Percentiles rank a stretch among this genome's conserved stretches.
Conservation (phyloP, 208 protist genomes). For the Kentomonas sorsogonicus region DNA sequence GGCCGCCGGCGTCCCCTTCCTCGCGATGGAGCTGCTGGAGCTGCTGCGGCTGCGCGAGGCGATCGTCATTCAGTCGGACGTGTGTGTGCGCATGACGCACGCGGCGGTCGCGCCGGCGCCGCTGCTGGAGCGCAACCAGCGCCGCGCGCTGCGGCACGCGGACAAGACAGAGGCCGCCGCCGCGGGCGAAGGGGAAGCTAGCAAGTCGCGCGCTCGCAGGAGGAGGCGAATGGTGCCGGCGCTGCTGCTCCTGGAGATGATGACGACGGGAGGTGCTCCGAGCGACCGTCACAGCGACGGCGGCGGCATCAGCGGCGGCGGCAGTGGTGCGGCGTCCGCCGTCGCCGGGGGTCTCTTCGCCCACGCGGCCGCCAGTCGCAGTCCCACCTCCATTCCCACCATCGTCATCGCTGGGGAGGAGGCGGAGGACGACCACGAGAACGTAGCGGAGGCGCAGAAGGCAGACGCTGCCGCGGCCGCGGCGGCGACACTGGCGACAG, state of each 20-base stretch:
- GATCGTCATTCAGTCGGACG: conserved; percentile 42
- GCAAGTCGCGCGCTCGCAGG: too few relatives aligned
- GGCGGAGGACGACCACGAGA: too few relatives aligned
- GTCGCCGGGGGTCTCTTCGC: too few relatives aligned
- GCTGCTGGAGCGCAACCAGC: background rate
- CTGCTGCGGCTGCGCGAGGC: conserved; percentile 51
- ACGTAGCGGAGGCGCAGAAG: too few relatives aligned
- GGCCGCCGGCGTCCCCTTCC: conserved; percentile 34
- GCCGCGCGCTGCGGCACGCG: background rate
- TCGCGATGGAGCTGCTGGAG: conserved; percentile 68
- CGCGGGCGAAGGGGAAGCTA: background rate
- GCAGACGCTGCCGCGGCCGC: too few relatives aligned
- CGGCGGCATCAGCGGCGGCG: conserved; percentile 1
- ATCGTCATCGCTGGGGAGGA: too few relatives aligned
- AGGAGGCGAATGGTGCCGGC: conserved; percentile 4
- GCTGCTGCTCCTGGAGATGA: conserved; percentile 2
- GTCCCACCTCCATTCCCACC: too few relatives aligned
- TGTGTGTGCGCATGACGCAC: conserved; percentile 67
- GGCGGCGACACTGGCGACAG: too few relatives aligned
- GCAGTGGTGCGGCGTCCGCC: background rate
- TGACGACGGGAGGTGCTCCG: background rate
- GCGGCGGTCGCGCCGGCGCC: conserved; percentile 28
- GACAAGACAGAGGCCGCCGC: background rate
- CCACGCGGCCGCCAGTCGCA: too few relatives aligned
- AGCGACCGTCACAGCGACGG: background rate